Percentiles rank a stretch among this genome's conserved stretches.
Evolutionary conservation across 306 rosid genomes (phyloP).

Genomic region (Medicago lupulina): DNA sequence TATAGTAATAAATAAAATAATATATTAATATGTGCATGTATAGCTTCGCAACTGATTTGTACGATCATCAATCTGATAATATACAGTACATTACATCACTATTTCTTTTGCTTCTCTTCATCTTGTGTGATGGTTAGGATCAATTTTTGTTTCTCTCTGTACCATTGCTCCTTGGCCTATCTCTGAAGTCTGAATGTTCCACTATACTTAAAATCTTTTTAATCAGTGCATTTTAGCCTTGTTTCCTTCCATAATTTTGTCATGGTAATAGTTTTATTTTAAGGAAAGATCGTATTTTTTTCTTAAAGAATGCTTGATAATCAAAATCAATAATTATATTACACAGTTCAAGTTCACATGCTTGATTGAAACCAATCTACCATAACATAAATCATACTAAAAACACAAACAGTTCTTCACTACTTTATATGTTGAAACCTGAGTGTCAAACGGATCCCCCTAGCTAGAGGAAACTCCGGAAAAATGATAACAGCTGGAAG

Average conservation of each 20-base stretch:
- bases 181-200: neutral
- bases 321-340: neutral
- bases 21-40: slow-evolving; percentile 24
- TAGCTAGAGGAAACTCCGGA: slow-evolving; percentile 1
- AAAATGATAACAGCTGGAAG: neutral
- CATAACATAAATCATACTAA: slow-evolving; percentile 19
- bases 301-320: neutral
- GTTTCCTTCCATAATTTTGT: neutral
- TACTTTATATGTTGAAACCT: neutral
- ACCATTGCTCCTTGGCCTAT: neutral
- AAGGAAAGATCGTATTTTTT: neutral
- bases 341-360: slow-evolving; percentile 10
- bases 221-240: neutral
- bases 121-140: slow-evolving; percentile 17
- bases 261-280: neutral
- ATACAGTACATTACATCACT: slow-evolving; percentile 33
- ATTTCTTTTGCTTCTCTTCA: slow-evolving; percentile 26
- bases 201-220: neutral
- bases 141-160: neutral
- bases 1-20: slow-evolving; percentile 4
- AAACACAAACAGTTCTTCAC: slow-evolving; percentile 22
- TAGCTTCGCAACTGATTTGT: slow-evolving; percentile 35
- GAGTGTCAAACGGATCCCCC: neutral
- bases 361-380: slow-evolving; percentile 6
- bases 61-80: slow-evolving; percentile 37